Percentiles rank a stretch among this genome's conserved stretches.
phyloP scores from a whole-genome alignment of 2,329 filamentous ascomycete species.

The Neospermospora avenae region DNA sequence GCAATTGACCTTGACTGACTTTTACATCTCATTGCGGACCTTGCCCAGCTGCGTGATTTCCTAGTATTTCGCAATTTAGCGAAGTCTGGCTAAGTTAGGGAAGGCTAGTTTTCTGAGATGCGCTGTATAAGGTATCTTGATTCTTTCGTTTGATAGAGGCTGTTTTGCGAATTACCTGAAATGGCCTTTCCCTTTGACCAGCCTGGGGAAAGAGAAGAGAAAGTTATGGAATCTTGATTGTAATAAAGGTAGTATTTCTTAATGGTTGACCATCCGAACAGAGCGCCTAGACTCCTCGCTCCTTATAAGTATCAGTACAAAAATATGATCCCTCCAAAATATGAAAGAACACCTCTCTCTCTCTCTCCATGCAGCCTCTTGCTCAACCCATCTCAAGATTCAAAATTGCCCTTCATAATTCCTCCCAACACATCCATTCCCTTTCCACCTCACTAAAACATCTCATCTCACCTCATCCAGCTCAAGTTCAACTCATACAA shows the following conservation, averaged over 20 bases:
- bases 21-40: too few relatives aligned
- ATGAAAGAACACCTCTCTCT: not conserved
- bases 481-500: conserved; percentile 34
- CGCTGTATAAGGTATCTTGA: too few relatives aligned
- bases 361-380: not conserved
- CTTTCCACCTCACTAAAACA: not conserved
- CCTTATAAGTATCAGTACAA: not conserved
- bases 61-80: too few relatives aligned
- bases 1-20: too few relatives aligned
- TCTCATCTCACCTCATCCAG: not conserved
- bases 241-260: not conserved
- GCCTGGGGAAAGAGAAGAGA: not conserved
- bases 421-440: not conserved
- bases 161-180: too few relatives aligned
- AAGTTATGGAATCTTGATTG: not conserved
- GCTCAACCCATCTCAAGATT: not conserved
- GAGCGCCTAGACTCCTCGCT: conserved; percentile 8
- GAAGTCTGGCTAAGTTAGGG: too few relatives aligned
- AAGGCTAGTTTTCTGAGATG: too few relatives aligned
- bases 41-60: too few relatives aligned
- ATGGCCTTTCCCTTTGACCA: too few relatives aligned
- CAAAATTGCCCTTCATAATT: not conserved
- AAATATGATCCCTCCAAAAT: not conserved
- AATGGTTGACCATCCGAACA: not conserved
- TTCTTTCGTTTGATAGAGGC: too few relatives aligned